phyloP scores from a whole-genome alignment of 1,284 basidiomycete genomes.

The Trichosporon sp. region DNA sequence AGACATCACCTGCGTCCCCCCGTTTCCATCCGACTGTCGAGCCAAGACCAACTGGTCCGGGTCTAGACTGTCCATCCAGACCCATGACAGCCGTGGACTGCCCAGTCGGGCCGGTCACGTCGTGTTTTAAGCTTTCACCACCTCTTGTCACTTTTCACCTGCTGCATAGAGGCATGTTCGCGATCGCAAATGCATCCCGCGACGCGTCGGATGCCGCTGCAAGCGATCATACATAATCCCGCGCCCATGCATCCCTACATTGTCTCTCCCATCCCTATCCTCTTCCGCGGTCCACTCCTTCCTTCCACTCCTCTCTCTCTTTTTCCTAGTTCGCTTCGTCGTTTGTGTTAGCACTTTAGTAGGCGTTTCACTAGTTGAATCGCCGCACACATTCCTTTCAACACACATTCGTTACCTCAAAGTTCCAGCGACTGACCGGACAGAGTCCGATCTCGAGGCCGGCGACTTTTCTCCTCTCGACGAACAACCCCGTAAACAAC shows the following conservation, averaged over 20 bases:
- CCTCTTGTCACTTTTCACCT: not conserved
- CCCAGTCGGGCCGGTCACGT: not conserved
- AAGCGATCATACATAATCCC: not conserved
- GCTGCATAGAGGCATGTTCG: not conserved
- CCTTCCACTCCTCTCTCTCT: not conserved
- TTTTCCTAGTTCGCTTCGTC: not conserved
- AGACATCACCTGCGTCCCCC: not conserved
- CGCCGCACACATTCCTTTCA: not conserved
- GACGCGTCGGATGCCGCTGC: not conserved
- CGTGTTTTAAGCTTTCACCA: conserved; percentile 1
- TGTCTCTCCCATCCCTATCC: not conserved
- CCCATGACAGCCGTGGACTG: no score
- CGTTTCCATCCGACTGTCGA: not conserved
- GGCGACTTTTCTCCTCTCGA: not conserved
- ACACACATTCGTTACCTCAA: not conserved
- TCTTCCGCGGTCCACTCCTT: not conserved
- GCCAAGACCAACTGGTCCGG: not conserved
- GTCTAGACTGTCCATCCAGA: not conserved
- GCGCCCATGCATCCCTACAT: not conserved
- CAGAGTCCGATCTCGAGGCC: conserved; percentile 5
- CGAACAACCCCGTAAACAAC: not conserved
- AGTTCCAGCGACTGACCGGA: not conserved
- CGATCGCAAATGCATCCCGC: not conserved
- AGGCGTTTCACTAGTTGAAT: not conserved
- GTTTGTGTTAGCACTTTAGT: not conserved